Conservation (phyloP, 306 rosid species). For the Arachis hypogaea region DNA sequence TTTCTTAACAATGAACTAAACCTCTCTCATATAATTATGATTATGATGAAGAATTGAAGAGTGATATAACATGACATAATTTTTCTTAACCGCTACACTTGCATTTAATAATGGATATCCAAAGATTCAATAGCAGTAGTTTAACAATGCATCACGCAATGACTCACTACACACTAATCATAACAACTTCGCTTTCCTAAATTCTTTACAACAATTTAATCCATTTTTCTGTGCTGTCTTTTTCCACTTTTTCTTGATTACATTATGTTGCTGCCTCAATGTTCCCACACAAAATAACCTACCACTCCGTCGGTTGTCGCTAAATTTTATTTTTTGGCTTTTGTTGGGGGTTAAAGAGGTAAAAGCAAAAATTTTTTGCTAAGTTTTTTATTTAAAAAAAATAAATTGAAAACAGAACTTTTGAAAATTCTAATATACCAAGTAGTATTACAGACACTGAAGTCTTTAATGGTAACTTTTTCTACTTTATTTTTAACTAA, state of each 20-base stretch:
- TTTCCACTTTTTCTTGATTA: neutral
- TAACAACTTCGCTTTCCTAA: neutral
- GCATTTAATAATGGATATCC: neutral
- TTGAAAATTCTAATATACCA: no score
- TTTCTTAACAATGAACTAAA: neutral
- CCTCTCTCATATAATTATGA: no score
- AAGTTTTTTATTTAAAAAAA: no score
- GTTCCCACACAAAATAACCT: neutral
- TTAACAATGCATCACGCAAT: neutral
- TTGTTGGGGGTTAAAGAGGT: no score
- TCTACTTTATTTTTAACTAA: no score
- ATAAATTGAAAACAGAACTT: no score
- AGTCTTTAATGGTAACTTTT: no score
- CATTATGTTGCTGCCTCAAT: neutral
- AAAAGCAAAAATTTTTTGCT: no score
- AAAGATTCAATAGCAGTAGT: neutral
- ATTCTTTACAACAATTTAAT: neutral
- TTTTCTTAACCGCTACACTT: neutral
- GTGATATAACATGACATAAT: neutral
- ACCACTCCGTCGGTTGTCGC: no score
- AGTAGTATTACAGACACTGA: no score
- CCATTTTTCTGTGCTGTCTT: neutral
- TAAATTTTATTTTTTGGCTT: no score
- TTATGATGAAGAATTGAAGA: neutral
- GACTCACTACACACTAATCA: neutral